A percentile compares a stretch with the other conserved stretches of the same genome.
Evolutionary conservation across 169 alveolate genomes (phyloP).

Genomic region (Babesia sp.): DNA sequence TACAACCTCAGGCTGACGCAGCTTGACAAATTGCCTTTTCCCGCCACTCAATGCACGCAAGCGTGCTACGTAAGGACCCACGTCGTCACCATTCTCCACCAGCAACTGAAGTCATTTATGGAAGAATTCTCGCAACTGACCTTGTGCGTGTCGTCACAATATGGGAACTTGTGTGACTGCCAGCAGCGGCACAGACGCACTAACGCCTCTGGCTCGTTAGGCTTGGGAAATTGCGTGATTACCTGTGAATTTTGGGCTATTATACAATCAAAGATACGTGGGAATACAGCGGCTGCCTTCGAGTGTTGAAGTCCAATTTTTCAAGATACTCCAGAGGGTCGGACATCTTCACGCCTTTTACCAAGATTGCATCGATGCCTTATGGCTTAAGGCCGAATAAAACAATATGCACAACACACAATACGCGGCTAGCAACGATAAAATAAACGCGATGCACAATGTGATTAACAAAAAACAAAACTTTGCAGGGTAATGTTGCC

Average conservation of each 20-base stretch:
- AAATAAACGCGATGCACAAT: no score
- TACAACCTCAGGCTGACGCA: conserved; percentile 29
- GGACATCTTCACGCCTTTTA: conserved; percentile 35
- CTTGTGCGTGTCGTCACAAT: conserved; percentile 86
- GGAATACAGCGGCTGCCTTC: conserved; percentile 68
- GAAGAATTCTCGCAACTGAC: conserved; percentile 33
- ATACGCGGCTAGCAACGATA: no score
- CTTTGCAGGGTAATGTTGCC: no score
- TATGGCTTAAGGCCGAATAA: no score
- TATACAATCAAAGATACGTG: conserved; percentile 55
- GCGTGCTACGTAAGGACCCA: conserved; percentile 76
- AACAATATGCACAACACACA: no score
- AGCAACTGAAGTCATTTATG: conserved; percentile 46
- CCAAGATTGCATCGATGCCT: no score
- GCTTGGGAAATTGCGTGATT: conserved; percentile 62
- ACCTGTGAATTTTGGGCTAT: conserved; percentile 1
- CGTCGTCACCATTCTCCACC: conserved; percentile 76
- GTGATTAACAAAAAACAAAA: no score
- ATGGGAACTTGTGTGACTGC: conserved; percentile 83
- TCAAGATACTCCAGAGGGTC: conserved; percentile 75
- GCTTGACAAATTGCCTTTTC: conserved; percentile 38
- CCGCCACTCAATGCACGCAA: conserved; percentile 32
- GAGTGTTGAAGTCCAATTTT: conserved; percentile 72
- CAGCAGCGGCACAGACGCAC: conserved; percentile 85
- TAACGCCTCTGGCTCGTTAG: conserved; percentile 64